A percentile compares a stretch with the other conserved stretches of the same genome.
Conservation (phyloP, 495 filamentous ascomycete species). For the Schizothecium vesticola region DNA sequence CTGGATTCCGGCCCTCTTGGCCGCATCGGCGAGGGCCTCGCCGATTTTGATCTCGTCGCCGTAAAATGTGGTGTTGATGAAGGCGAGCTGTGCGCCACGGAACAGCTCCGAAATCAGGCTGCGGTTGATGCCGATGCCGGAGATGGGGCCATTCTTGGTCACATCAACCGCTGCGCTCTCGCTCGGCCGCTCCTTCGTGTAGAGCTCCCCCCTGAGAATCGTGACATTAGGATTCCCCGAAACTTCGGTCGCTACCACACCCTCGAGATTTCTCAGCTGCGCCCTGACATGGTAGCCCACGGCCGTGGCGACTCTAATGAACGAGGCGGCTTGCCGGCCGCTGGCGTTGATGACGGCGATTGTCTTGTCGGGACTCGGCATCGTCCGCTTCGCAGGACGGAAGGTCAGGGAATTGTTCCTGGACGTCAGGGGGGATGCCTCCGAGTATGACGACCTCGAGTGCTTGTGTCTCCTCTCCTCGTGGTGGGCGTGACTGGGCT, state of each 20-base stretch:
- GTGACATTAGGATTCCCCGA: conserved; percentile 75
- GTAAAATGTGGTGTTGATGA: conserved; percentile 98
- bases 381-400: conserved; percentile 48
- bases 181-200: conserved; percentile 50
- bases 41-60: conserved; percentile 91
- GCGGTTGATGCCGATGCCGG: conserved; percentile 49
- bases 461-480: conserved; percentile 44
- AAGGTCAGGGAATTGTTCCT: conserved; percentile 45
- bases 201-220: conserved; percentile 74
- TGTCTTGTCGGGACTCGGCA: conserved; percentile 59
- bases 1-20: conserved; percentile 74
- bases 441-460: conserved; percentile 49
- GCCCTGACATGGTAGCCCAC: conserved; percentile 88
- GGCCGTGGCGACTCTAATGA: conserved; percentile 86
- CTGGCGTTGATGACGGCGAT: conserved; percentile 91
- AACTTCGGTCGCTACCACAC: conserved; percentile 79
- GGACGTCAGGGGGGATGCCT: conserved; percentile 44
- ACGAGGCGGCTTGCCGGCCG: conserved; percentile 86
- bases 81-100: conserved; percentile 76
- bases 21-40: conserved; percentile 79
- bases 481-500: conserved; percentile 24
- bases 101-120: conserved; percentile 73
- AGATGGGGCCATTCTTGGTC: conserved; percentile 37
- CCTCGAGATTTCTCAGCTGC: conserved; percentile 76
- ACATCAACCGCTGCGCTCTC: conserved; percentile 38